Conservation (phyloP, 2,329 filamentous ascomycete genomes). For the Hawksworthiomyces lignivorus region DNA sequence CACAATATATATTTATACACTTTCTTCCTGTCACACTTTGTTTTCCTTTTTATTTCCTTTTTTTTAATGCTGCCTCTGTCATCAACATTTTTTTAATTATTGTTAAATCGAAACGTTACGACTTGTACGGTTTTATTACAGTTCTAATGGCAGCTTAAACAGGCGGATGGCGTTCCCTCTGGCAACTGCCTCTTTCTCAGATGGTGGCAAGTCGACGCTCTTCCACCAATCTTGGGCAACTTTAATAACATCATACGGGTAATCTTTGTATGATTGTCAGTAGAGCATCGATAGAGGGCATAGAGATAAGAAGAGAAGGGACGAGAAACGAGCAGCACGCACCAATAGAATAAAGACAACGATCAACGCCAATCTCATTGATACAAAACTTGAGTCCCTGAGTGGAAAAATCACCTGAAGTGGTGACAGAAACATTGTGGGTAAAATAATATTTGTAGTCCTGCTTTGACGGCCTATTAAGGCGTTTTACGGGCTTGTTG, state of each 20-base stretch:
- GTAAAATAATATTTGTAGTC: conserved; percentile 33
- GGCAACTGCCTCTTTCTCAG: conserved; percentile 22
- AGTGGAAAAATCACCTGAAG: conserved; percentile 33
- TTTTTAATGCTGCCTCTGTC: too few species aligned
- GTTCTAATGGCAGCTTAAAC: conserved; percentile 26
- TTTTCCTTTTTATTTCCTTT: too few species aligned
- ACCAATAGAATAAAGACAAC: conserved; percentile 35
- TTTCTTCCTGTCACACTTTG: too few species aligned
- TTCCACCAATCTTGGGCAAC: conserved; percentile 28
- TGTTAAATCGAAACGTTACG: too few species aligned
- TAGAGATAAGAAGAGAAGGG: not conserved
- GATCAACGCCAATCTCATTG: conserved; percentile 28
- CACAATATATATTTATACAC: too few species aligned
- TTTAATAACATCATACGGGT: conserved; percentile 27
- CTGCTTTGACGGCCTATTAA: conserved; percentile 27
- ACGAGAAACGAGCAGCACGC: conserved; percentile 9
- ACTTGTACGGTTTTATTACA: too few species aligned
- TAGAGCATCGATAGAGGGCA: not conserved
- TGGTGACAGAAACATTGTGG: conserved; percentile 34
- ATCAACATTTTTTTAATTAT: too few species aligned
- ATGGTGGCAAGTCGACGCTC: conserved; percentile 19
- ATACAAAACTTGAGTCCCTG: conserved; percentile 32
- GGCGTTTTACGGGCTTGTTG: conserved; percentile 33
- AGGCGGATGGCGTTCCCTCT: conserved; percentile 25
- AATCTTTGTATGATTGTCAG: conserved; percentile 21